A percentile compares a stretch with the other conserved stretches of the same genome.
phyloP scores from a whole-genome alignment of 2,329 filamentous ascomycete species.

The Teratosphaeriaceae sp. region DNA sequence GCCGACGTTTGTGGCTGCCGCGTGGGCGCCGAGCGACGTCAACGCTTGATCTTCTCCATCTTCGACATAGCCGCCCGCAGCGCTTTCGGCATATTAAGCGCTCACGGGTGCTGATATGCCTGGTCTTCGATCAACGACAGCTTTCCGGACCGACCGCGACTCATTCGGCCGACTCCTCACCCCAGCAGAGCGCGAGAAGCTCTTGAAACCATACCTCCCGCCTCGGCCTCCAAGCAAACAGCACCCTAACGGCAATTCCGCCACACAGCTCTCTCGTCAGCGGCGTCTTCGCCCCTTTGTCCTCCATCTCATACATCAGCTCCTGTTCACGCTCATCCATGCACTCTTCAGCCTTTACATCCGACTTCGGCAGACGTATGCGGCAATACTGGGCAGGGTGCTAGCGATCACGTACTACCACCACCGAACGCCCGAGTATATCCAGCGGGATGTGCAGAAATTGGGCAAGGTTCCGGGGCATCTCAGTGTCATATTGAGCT shows the following conservation, averaged over 20 bases:
- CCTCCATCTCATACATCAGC: conserved; percentile 47
- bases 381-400: conserved; percentile 68
- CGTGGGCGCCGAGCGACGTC: too few species aligned
- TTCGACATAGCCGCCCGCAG: too few species aligned
- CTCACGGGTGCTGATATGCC: conserved; percentile 25
- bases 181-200: conserved; percentile 23
- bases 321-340: conserved; percentile 66
- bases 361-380: conserved; percentile 70
- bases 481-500: conserved; percentile 78
- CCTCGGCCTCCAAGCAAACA: conserved; percentile 11
- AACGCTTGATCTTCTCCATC: too few species aligned
- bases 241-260: conserved; percentile 8
- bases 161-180: conserved; percentile 20
- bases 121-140: conserved; percentile 20
- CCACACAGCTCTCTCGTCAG: conserved; percentile 19
- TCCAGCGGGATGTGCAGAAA: conserved; percentile 74
- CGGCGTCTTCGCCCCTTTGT: conserved; percentile 24
- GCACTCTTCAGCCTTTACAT: conserved; percentile 84
- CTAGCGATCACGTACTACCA: conserved; percentile 87
- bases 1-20: too few species aligned
- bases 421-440: conserved; percentile 88
- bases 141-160: conserved; percentile 24
- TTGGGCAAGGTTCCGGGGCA: conserved; percentile 74
- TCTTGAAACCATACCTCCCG: conserved; percentile 30
- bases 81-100: neutral